Base-by-base conservation (phyloP, 75 land plant genomes). In the Picea sitchensis region DNA sequence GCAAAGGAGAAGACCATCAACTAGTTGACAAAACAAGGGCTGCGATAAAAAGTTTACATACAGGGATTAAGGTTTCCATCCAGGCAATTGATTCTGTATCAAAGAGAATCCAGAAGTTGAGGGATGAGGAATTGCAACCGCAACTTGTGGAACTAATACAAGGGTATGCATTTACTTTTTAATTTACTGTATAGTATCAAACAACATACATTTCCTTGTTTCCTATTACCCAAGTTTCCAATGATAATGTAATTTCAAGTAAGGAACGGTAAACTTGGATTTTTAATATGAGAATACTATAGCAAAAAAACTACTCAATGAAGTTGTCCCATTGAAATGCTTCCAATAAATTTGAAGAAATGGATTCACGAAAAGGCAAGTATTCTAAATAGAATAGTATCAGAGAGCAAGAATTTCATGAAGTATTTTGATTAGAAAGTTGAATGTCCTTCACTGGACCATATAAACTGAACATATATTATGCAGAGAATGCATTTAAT, bases 91-190 rank as follows among this genome's bases (percentile, higher is more conserved):
- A 92, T 67, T 81, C 93, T 61, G 76, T 93, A 23, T 87, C 93
- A 30, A 89, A 79, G 79, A 85, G 88, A 54, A 92, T 96, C 31
- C 89, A 89, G 60, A 83, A 85, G 13, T 58, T 96, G 60, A 83
- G 94, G 68, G 93, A 91, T 78, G 92, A 92, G 67, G 98, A 96
- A 57, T 82, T 96, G 64, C 86, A 94, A 58, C 95, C 95, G 63
- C 99, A 96, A 82, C 89, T 96, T 61, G 30, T 88, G 71, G 98
- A 96, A 75, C 78, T 96, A 67, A 78, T 94, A 18, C 89, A 88
- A 81, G 99, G 99, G 99, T 96, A 88, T 79, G 91, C 41, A 14
- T 34, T 65, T 61, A 56, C 71, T 36, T 67, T 44, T 41, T 44
- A 71, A 7, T 71, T 44, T 8, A 32, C 74, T 26, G 12, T 23